phyloP scores from a whole-genome alignment of 768 basidiomycete species.

The Podaxis sp. region DNA sequence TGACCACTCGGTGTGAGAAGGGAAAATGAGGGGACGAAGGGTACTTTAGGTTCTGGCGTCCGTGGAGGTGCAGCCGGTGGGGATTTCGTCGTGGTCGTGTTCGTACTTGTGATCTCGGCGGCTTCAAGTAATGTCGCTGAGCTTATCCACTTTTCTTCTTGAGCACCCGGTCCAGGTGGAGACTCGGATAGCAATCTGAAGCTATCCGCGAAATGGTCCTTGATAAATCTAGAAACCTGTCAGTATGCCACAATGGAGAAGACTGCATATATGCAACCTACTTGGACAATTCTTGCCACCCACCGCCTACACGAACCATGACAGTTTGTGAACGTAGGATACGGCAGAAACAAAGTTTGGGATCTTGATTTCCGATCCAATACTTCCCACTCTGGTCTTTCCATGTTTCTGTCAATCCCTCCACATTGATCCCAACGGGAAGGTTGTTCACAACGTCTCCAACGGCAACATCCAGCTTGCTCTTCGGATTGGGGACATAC shows the following conservation, averaged over 20 bases:
- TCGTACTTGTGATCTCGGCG: slow-evolving; percentile 28
- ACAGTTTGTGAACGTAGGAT: slow-evolving; percentile 90
- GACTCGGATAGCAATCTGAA: slow-evolving; percentile 74
- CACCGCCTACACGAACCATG: slow-evolving; percentile 96
- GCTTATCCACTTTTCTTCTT: slow-evolving; percentile 84
- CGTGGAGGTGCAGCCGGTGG: slow-evolving; percentile 42
- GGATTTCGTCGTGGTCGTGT: slow-evolving; percentile 22
- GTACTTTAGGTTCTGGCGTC: slow-evolving; percentile 66
- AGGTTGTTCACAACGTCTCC: slow-evolving; percentile 90
- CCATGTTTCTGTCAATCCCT: slow-evolving; percentile 83
- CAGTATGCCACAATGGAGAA: slow-evolving; percentile 13
- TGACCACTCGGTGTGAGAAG: slow-evolving; percentile 56
- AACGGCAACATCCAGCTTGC: slow-evolving; percentile 89
- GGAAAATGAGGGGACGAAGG: slow-evolving; percentile 66
- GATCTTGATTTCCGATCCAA: slow-evolving; percentile 92
- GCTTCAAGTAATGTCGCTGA: slow-evolving; percentile 69
- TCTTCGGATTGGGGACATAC: slow-evolving; percentile 88
- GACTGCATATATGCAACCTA: slow-evolving; percentile 35
- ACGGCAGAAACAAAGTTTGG: slow-evolving; percentile 88
- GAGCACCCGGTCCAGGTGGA: slow-evolving; percentile 47
- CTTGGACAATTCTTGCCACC: slow-evolving; percentile 92
- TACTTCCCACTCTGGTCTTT: slow-evolving; percentile 93
- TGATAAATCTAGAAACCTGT: slow-evolving; percentile 65
- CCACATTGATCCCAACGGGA: slow-evolving; percentile 79
- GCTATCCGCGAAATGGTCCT: slow-evolving; percentile 81